These are phyloP conservation scores for Tetrapisispora nanseiensis DNA, from an alignment of 805 yeast genomes.

Conservation along the genomic window DNA sequence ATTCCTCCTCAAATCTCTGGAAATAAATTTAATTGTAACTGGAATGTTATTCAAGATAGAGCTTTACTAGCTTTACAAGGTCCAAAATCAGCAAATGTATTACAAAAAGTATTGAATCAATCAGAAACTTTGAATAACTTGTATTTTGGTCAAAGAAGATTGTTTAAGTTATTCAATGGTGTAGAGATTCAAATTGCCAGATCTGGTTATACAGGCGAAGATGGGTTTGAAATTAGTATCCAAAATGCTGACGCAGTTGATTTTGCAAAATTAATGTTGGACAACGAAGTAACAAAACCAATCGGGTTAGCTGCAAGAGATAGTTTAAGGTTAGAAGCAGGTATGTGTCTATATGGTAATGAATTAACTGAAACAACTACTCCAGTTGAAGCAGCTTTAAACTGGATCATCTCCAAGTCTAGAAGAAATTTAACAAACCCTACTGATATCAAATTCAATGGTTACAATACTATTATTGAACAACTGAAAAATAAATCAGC, in stretches of 20 bases:
- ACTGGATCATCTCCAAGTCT: slow-evolving; percentile 82
- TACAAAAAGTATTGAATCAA: slow-evolving; percentile 50
- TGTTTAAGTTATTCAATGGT: slow-evolving; percentile 31
- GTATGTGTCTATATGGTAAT: slow-evolving; percentile 95
- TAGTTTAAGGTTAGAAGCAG: slow-evolving; percentile 90
- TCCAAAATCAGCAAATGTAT: slow-evolving; percentile 62
- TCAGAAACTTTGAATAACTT: slow-evolving; percentile 38
- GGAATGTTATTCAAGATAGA: slow-evolving; percentile 47
- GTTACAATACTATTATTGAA: slow-evolving; percentile 54
- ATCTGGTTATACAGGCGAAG: slow-evolving; percentile 97
- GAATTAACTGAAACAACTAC: slow-evolving; percentile 72
- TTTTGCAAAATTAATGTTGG: slow-evolving; percentile 52
- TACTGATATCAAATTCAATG: slow-evolving; percentile 53
- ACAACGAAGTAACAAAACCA: slow-evolving; percentile 54
- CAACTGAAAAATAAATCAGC: slow-evolving; percentile 60
- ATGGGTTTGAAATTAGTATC: slow-evolving; percentile 88
- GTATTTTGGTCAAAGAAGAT: slow-evolving; percentile 57
- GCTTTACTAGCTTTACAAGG: slow-evolving; percentile 89
- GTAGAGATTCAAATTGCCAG: slow-evolving; percentile 69
- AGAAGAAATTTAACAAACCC: slow-evolving; percentile 40
- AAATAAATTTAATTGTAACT: slow-evolving; percentile 22
- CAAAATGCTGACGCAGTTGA: slow-evolving; percentile 48
- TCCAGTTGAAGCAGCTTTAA: slow-evolving; percentile 80
- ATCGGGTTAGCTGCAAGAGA: slow-evolving; percentile 98
- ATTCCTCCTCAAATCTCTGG: slow-evolving; percentile 27